These are phyloP conservation scores for Macrophomina tecta DNA, from an alignment of 2,329 filamentous ascomycete genomes.

Conservation along the genomic window DNA sequence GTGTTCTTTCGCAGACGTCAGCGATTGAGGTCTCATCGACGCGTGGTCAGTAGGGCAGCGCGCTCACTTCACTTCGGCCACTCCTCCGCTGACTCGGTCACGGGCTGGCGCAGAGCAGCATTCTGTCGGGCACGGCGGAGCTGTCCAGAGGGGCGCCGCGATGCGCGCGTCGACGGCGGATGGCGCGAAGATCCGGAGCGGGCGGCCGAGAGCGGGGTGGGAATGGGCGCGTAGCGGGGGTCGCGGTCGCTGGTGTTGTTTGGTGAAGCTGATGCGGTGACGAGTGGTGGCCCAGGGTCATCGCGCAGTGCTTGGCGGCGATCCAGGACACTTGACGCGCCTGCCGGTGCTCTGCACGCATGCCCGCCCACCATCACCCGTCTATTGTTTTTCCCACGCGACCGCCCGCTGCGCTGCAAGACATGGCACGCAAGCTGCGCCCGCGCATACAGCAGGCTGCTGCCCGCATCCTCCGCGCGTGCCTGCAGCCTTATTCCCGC, in stretches of 20 bases:
- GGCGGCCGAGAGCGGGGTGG: neutral
- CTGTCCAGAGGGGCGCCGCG: conserved; percentile 18
- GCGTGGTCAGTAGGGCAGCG: neutral
- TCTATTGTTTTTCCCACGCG: neutral
- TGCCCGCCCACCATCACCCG: neutral
- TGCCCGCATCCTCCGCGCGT: neutral
- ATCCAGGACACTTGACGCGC: conserved; percentile 9
- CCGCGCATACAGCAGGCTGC: neutral
- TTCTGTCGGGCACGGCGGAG: conserved; percentile 26
- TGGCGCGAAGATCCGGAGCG: neutral
- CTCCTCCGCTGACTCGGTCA: conserved; percentile 29
- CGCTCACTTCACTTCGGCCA: conserved; percentile 27
- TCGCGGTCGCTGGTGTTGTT: conserved; percentile 10
- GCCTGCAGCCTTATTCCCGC: neutral
- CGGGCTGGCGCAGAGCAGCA: conserved; percentile 27
- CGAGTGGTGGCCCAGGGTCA: conserved; percentile 26
- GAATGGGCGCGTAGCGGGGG: conserved; percentile 19
- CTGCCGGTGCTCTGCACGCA: neutral
- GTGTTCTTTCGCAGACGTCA: conserved; percentile 12
- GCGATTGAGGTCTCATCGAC: neutral
- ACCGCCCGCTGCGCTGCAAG: neutral
- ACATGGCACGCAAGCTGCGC: neutral
- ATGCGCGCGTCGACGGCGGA: conserved; percentile 12
- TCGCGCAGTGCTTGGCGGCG: neutral
- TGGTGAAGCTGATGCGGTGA: conserved; percentile 27